Evolutionary conservation across 352 stramenopile genomes (phyloP).

Genomic region (Pythium aquatile): DNA sequence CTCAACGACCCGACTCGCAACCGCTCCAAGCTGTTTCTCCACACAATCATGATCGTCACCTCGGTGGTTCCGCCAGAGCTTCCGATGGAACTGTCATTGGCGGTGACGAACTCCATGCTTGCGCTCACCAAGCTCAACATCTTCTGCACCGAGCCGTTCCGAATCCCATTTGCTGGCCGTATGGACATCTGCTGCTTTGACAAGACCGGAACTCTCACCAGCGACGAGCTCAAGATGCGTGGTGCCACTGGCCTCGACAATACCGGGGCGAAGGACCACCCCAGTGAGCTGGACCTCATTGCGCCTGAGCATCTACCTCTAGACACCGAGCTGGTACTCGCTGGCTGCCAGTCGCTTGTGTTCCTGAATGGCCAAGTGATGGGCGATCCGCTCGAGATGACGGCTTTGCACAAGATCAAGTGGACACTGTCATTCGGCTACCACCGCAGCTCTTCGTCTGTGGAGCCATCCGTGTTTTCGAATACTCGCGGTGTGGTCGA

Average conservation of each 20-base stretch:
- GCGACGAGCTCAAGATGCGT: slow-evolving; percentile 82
- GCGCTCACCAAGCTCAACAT: slow-evolving; percentile 86
- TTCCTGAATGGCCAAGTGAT: slow-evolving; percentile 83
- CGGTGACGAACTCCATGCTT: slow-evolving; percentile 92
- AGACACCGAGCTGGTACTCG: slow-evolving; percentile 41
- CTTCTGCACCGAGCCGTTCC: slow-evolving; percentile 95
- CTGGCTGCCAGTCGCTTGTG: slow-evolving; percentile 92
- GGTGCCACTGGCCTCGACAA: slow-evolving; percentile 34
- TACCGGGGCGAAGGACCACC: background rate
- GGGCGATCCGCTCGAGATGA: slow-evolving; percentile 94
- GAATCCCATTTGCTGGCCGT: slow-evolving; percentile 91
- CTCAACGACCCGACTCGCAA: slow-evolving; percentile 52
- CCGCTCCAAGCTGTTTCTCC: slow-evolving; percentile 90
- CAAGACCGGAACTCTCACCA: slow-evolving; percentile 96
- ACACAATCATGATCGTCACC: slow-evolving; percentile 96
- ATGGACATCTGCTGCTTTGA: slow-evolving; percentile 94
- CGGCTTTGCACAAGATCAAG: slow-evolving; percentile 85
- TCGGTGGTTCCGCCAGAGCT: slow-evolving; percentile 94
- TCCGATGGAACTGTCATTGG: slow-evolving; percentile 93
- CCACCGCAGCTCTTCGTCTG: slow-evolving; percentile 11
- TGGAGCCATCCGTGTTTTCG: slow-evolving; percentile 37
- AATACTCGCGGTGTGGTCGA: slow-evolving; percentile 30
- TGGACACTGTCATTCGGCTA: slow-evolving; percentile 36
- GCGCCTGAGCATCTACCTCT: slow-evolving; percentile 34
- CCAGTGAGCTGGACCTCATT: slow-evolving; percentile 33